Base-by-base conservation (phyloP, 495 filamentous ascomycete species). In the Staphylotrichum tortipilum region DNA sequence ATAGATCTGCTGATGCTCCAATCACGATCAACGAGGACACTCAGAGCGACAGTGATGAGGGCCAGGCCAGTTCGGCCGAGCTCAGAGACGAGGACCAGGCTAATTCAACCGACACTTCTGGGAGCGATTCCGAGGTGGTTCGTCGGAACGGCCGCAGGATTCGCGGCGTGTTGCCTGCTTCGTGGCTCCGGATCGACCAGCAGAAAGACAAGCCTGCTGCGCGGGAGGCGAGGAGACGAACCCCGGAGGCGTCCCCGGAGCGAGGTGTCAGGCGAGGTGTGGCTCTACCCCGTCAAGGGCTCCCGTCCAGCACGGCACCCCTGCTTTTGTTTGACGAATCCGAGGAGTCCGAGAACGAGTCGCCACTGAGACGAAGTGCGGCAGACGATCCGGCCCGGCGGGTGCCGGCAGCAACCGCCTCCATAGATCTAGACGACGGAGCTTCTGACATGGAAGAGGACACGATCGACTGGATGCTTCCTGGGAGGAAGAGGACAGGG, bases 111-210 rank as follows among this genome's bases (percentile, higher is more conserved):
- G 26, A 55, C 33, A 48, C 48, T 26, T 65, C 65, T 7, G 65
- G 61, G n/a, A 71, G 68, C 34, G 75, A 75, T 7, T 67, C 69
- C 0, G 67, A 77, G 18, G 55, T 67, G 17, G 58, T 74, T 21
- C 74, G 68, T 12, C 58, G 54, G 33, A 68, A 73, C 39, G 63
- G 61, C 12, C 70, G 65, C 29, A 80, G 68, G 50, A 91, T 91
- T 37, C 82, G 81, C 46, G 90, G 90, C 30, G 89, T 95, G 14
- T 75, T 97, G 36, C 90, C 91, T 30, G 91, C 91, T 5, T 96
- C 91, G 3, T 95, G 85, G 84, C 74, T 94, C 37, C 79, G 85
- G 54, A 70, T 97, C 33, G 82, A 95, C 56, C 68, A 72, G 44
- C 63, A 66, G 50, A 54, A 62, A 22, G 44, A 60, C n/a, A 56